phyloP scores from a whole-genome alignment of 2,329 filamentous ascomycete genomes.

The Orbilia brochopaga region DNA sequence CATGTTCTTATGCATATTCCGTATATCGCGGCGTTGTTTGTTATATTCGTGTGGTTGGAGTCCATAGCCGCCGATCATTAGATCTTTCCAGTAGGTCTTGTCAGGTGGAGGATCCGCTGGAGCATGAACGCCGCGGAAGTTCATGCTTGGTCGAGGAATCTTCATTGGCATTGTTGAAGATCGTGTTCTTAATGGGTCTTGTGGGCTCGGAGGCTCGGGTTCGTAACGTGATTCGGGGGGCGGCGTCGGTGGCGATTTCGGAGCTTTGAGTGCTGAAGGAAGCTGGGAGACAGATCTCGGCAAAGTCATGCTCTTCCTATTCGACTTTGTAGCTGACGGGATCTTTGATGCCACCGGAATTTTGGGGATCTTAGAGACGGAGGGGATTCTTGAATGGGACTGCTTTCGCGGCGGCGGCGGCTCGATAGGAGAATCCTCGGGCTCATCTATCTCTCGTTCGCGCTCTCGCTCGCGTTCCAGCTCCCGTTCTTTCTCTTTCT shows the following conservation, averaged over 20 bases:
- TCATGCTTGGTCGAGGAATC: conserved; percentile 43
- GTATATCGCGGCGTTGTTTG: conserved; percentile 46
- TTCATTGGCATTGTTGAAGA: conserved; percentile 42
- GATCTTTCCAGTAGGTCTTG: conserved; percentile 48
- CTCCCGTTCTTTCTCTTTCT: conserved; percentile 21
- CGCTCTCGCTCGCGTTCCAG: conserved; percentile 27
- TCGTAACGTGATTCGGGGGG: conserved; percentile 27
- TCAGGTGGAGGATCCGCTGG: conserved; percentile 32
- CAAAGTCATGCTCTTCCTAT: conserved; percentile 39
- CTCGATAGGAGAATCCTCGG: conserved; percentile 25
- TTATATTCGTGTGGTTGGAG: conserved; percentile 45
- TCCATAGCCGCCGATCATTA: conserved; percentile 42
- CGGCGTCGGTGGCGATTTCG: conserved; percentile 30
- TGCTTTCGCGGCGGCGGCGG: conserved; percentile 28
- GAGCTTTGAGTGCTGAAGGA: conserved; percentile 19
- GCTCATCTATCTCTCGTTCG: conserved; percentile 10
- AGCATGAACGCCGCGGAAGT: conserved; percentile 27
- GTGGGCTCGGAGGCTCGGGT: conserved; percentile 3
- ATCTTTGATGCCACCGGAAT: conserved; percentile 45
- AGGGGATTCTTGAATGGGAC: conserved; percentile 34
- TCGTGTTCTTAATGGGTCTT: conserved; percentile 17
- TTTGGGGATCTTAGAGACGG: conserved; percentile 43
- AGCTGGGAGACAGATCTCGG: conserved; percentile 38
- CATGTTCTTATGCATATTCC: conserved; percentile 43
- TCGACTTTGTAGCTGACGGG: conserved; percentile 32